These are phyloP conservation scores for Sporothrix globosa DNA, from an alignment of 2,329 filamentous ascomycete genomes.

Conservation along the genomic window DNA sequence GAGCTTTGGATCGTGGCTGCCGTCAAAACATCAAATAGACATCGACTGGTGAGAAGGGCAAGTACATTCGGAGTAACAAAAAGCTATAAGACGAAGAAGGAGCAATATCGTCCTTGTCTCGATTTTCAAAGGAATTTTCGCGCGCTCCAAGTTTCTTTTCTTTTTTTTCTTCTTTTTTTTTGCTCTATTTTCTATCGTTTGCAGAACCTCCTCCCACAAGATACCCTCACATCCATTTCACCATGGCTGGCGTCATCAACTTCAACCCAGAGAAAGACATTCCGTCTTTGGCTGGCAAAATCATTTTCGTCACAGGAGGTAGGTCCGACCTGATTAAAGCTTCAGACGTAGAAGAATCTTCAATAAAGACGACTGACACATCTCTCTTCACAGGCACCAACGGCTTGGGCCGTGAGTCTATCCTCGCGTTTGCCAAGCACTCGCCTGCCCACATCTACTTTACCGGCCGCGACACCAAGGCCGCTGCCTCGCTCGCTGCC, in stretches of 20 bases:
- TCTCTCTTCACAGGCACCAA: conserved; percentile 42
- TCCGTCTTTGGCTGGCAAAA: conserved; percentile 47
- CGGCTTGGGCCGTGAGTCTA: conserved; percentile 54
- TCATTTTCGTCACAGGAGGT: conserved; percentile 54
- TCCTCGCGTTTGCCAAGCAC: conserved; percentile 50
- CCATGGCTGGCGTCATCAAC: conserved; percentile 14
- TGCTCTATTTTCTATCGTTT: background rate
- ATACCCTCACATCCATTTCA: background rate
- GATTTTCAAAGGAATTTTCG: background rate
- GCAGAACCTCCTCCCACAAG: background rate
- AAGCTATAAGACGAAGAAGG: background rate
- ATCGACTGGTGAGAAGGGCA: background rate
- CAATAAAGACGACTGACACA: background rate
- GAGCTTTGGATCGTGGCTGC: background rate
- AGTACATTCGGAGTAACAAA: background rate
- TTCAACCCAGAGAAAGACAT: conserved; percentile 46
- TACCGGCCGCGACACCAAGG: conserved; percentile 45
- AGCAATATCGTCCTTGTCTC: background rate
- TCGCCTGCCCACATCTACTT: conserved; percentile 41
- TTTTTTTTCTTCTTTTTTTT: background rate
- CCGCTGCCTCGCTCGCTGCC: conserved; percentile 42
- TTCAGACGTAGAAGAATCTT: background rate
- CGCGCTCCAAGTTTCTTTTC: no score
- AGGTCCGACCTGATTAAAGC: background rate
- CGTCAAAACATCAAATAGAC: background rate